A percentile compares a stretch with the other conserved stretches of the same genome.
phyloP scores from a whole-genome alignment of 2,329 filamentous ascomycete genomes.

The Cytospora chrysosperma region DNA sequence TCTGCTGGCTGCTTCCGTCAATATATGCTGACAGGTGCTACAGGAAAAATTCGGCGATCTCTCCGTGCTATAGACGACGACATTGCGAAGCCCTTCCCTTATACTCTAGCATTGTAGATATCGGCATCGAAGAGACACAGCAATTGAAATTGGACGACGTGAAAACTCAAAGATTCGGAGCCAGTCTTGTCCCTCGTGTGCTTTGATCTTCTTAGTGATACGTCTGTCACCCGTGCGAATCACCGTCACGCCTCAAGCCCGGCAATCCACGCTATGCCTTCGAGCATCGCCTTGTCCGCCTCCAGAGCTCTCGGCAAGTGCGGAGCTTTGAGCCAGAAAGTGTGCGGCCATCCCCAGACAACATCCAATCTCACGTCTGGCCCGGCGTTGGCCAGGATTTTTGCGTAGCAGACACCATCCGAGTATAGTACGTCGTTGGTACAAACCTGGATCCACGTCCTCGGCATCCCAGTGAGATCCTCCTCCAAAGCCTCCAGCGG shows the following conservation, averaged over 20 bases:
- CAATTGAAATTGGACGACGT: slow-evolving; percentile 22
- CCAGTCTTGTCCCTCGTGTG: neutral
- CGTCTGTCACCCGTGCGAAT: neutral
- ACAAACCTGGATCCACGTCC: slow-evolving; percentile 49
- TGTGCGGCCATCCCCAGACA: slow-evolving; percentile 49
- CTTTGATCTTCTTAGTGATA: neutral
- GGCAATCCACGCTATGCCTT: slow-evolving; percentile 43
- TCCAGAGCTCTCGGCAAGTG: slow-evolving; percentile 40
- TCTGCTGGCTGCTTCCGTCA: neutral
- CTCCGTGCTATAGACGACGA: slow-evolving; percentile 79
- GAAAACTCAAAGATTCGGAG: slow-evolving; percentile 10
- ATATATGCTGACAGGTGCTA: slow-evolving; percentile 44
- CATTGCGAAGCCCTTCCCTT: slow-evolving; percentile 47
- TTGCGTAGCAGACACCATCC: slow-evolving; percentile 51
- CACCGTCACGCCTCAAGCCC: neutral
- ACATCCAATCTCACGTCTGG: slow-evolving; percentile 43
- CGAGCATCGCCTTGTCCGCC: slow-evolving; percentile 43
- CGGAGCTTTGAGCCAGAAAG: slow-evolving; percentile 51
- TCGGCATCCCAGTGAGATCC: slow-evolving; percentile 36
- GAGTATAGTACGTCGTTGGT: slow-evolving; percentile 53
- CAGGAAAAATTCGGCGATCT: slow-evolving; percentile 99
- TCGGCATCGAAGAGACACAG: slow-evolving; percentile 36
- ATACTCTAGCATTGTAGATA: slow-evolving; percentile 73
- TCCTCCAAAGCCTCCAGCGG: slow-evolving; percentile 40
- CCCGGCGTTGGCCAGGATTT: slow-evolving; percentile 39